Evolutionary conservation across 2,329 filamentous ascomycete species (phyloP).

Genomic region (Tolypocladium album): DNA sequence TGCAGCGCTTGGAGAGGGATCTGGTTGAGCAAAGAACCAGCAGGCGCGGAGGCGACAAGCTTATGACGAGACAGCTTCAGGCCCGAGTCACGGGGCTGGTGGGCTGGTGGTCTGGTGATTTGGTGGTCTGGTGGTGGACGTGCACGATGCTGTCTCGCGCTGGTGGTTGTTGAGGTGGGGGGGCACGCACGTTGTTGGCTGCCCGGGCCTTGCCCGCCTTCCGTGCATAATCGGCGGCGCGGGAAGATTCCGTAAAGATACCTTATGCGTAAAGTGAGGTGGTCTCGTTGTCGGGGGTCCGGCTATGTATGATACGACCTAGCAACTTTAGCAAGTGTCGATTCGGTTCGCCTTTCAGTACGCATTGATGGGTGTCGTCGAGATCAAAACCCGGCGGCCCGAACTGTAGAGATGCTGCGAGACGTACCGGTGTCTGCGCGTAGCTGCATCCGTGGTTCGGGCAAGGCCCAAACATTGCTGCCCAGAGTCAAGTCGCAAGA

Average conservation of each 20-base stretch:
- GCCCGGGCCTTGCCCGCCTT: too few relatives aligned
- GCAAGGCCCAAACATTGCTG: background rate
- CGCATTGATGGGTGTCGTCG: background rate
- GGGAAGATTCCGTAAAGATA: background rate
- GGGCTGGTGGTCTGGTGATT: background rate
- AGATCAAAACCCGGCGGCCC: background rate
- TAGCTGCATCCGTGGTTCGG: background rate
- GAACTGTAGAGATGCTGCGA: background rate
- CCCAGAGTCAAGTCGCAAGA: background rate
- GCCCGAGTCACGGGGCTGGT: background rate
- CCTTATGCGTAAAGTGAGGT: background rate
- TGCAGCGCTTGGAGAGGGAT: background rate
- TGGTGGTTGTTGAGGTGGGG: background rate
- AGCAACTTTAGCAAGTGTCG: background rate
- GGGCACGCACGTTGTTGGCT: background rate
- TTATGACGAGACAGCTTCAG: background rate
- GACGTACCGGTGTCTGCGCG: background rate
- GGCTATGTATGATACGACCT: background rate
- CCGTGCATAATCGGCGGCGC: background rate
- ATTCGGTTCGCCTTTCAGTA: background rate
- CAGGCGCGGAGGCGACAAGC: background rate
- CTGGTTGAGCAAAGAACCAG: background rate
- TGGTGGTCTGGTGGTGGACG: background rate
- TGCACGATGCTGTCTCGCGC: background rate
- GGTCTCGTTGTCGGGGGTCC: too few relatives aligned